Conservation (phyloP, 2,329 filamentous ascomycete species). For the Trichothecium sympodiale region DNA sequence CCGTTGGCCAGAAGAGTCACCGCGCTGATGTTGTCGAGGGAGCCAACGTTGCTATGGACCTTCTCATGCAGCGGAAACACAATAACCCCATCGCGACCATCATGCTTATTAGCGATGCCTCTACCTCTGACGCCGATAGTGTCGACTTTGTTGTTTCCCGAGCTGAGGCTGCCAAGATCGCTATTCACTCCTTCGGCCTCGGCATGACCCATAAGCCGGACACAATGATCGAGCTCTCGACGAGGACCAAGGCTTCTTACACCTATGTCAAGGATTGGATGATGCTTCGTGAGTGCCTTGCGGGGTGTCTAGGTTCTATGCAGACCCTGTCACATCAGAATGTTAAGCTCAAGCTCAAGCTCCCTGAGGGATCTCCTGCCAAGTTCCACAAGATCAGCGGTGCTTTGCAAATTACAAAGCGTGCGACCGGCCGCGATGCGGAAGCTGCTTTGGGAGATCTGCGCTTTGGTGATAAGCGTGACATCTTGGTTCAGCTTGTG, state of each 20-base stretch:
- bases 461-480: constrained; percentile 86
- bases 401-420: constrained; percentile 89
- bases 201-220: constrained; percentile 97
- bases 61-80: constrained; percentile 94
- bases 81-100: constrained; percentile 94
- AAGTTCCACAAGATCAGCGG: constrained; percentile 99
- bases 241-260: constrained; percentile 90
- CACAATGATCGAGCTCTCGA: constrained; percentile 96
- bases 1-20: constrained; percentile 92
- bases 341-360: constrained; percentile 84
- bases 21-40: constrained; percentile 95
- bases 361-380: constrained; percentile 92
- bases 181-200: constrained; percentile 91
- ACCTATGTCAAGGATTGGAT: constrained; percentile 99
- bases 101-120: constrained; percentile 93
- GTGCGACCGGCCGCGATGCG: constrained; percentile 86
- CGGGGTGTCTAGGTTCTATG: constrained; percentile 81
- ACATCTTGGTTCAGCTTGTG: constrained; percentile 87
- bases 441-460: constrained; percentile 88
- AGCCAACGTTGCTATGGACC: constrained; percentile 95
- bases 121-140: constrained; percentile 85
- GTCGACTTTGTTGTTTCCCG: constrained; percentile 96
- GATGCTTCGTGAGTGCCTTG: constrained; percentile 96
- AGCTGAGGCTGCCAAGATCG: constrained; percentile 93
- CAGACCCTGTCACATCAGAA: constrained; percentile 98